Conservation (phyloP, 2,329 filamentous ascomycete species). For the Aureobasidium leucospermi region DNA sequence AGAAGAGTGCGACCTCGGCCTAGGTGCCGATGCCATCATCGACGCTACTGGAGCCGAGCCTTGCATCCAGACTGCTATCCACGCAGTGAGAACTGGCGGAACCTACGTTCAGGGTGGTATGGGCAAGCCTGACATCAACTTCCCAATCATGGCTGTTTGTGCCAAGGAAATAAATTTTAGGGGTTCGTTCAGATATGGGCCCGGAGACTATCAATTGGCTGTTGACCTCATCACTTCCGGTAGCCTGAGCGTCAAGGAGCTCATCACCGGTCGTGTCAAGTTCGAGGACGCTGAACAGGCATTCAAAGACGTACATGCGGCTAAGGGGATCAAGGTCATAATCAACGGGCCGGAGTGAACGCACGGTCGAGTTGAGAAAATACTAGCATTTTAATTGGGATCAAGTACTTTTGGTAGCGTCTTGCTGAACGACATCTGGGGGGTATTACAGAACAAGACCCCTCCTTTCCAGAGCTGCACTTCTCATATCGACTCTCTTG, state of each 20-base stretch:
- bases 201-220: constrained; percentile 71
- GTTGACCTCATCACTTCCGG: constrained; percentile 66
- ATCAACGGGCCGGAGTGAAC: constrained; percentile 31
- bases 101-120: constrained; percentile 78
- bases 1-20: constrained; percentile 18
- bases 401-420: constrained; percentile 12
- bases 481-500: too few species aligned
- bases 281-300: constrained; percentile 78
- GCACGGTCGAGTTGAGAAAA: background rate
- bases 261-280: constrained; percentile 66
- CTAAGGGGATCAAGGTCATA: constrained; percentile 63
- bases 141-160: constrained; percentile 84
- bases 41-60: constrained; percentile 75
- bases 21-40: constrained; percentile 69
- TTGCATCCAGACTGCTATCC: constrained; percentile 67
- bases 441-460: background rate
- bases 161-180: constrained; percentile 77
- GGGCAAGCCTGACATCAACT: constrained; percentile 75
- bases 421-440: background rate
- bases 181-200: constrained; percentile 50
- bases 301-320: constrained; percentile 75
- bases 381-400: background rate
- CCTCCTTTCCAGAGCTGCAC: too few species aligned
- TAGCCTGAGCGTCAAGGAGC: constrained; percentile 63
- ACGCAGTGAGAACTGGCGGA: constrained; percentile 62